These are phyloP conservation scores for Annulohypoxylon maeteangense DNA, from an alignment of 495 filamentous ascomycete species.

Conservation along the genomic window DNA sequence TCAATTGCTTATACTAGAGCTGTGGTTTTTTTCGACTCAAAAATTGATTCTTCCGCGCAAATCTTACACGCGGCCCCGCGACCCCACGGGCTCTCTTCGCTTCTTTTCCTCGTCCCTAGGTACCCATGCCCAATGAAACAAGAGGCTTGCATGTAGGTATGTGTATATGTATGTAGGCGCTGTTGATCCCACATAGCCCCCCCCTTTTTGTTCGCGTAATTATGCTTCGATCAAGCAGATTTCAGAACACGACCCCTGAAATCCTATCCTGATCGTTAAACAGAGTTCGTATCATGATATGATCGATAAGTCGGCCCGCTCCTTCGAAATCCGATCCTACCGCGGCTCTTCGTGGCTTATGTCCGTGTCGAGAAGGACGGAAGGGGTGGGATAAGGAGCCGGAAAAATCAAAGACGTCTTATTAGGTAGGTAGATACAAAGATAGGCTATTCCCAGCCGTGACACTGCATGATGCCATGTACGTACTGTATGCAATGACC, in stretches of 20 bases:
- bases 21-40: conserved; percentile 14
- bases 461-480: conserved; percentile 3
- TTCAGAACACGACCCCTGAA: conserved; percentile 1
- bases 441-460: conserved; percentile 12
- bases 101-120: neutral
- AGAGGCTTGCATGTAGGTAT: neutral
- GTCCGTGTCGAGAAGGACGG: conserved; percentile 6
- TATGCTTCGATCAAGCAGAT: neutral
- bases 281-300: neutral
- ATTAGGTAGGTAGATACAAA: conserved; percentile 6
- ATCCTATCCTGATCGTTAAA: neutral
- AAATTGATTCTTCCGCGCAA: conserved; percentile 33
- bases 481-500: neutral
- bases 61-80: conserved; percentile 32
- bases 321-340: conserved; percentile 17
- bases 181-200: neutral
- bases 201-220: neutral
- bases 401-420: neutral
- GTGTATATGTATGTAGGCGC: neutral
- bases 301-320: neutral
- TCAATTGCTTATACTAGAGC: neutral
- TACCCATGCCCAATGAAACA: neutral
- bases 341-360: neutral
- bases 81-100: conserved; percentile 13
- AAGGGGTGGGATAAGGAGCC: neutral